Evolutionary conservation across 2,329 filamentous ascomycete species (phyloP), one percentile per base, ranked within the genome.

Genomic region (Aspergillus pseudoviridinutans): DNA sequence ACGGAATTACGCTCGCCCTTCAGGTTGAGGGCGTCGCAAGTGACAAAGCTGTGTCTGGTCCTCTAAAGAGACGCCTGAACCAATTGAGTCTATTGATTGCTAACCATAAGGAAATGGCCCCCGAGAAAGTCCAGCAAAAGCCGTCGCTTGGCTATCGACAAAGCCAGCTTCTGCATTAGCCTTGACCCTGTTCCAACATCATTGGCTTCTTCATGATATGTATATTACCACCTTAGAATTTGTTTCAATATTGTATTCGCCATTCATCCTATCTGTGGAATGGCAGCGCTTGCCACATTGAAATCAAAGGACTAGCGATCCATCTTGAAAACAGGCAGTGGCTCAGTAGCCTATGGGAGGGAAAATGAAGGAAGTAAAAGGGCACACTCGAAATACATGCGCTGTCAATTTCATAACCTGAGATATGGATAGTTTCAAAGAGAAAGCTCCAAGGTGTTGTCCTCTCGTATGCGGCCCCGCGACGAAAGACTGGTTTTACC

Each of bases 401-500:
- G 20, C 12, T 50, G 17, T 47, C 22, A 29, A 44, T 24, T 17
- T 38, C 20, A 22, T 22, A 17, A 41, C 6, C 14, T 49, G 27
- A 56, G 50, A 53, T 56, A 49, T 5, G 50, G 27, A 20, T 17
- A n/a, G 46, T 46, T 41, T 58, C 57, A 65, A 14, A 50, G 58
- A 54, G 57, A 62, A 51, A 77, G 84, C 35, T 87, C 82, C 66
- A 95, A 71, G 1, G 90, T 92, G 69, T 90, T 85, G 71, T 95
- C 91, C 49, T 87, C 81, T 50, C 84, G 80, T 65, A 94, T 85
- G 56, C 75, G 84, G 41, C 84, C 90, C 51, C 82, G 74, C 10
- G 88, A 80, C 4, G 87, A 86, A 28, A 93, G 73, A 6, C 80
- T 79, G 0, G 83, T 83, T 72, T 89, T 85, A 6, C 80, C 82